Base-by-base conservation (phyloP, 2,329 filamentous ascomycete species). In the Diaporthe sp. region DNA sequence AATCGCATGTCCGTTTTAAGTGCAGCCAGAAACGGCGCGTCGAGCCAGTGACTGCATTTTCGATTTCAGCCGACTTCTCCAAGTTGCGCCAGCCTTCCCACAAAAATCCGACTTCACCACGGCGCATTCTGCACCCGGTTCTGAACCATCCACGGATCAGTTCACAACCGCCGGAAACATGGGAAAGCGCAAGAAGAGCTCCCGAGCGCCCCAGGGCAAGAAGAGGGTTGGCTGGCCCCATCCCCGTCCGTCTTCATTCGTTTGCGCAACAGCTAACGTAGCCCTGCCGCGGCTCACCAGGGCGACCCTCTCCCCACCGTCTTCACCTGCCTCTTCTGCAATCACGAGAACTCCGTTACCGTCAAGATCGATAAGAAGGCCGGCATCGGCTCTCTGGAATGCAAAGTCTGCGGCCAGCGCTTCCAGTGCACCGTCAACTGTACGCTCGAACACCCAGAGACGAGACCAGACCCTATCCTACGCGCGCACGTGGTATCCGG, bases 291-390 rank as follows among this genome's bases (percentile, higher is more conserved):
- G 17, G 51, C 17, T 46, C 49, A 12, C 19, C 28, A 94, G 92
- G 86, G 90, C 83, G 94, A 96, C 80, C 90, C 92, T 55, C 89
- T 97, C 25, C 89, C 93, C 4, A 96, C 94, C 3, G 91, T 92
- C n/a, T 99, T 99, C 85, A 95, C 96, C 74, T 99, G 97, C 83
- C 92, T 99, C 61, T 99, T 99, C 87, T 99, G 97, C 89, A 98
- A 98, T 84, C 96, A 98, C 86, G 97, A 98, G 83, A 97, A 95
- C 79, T 95, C 96, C 0, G 94, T 99, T 71, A 90, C 92, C 39
- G 94, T 98, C 79, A 97, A 97, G 85, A 89, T 99, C 69, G 95
- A 99, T 83, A 98, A 98, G 89, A 98, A 98, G 84, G 88, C 92
- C 39, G 95, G 95, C 70, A 90, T 98, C 51, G 97, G 96, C 62